Percentiles rank a stretch among this genome's conserved stretches.
Conservation (phyloP, 306 rosid species). For the Hippophae tibetana region DNA sequence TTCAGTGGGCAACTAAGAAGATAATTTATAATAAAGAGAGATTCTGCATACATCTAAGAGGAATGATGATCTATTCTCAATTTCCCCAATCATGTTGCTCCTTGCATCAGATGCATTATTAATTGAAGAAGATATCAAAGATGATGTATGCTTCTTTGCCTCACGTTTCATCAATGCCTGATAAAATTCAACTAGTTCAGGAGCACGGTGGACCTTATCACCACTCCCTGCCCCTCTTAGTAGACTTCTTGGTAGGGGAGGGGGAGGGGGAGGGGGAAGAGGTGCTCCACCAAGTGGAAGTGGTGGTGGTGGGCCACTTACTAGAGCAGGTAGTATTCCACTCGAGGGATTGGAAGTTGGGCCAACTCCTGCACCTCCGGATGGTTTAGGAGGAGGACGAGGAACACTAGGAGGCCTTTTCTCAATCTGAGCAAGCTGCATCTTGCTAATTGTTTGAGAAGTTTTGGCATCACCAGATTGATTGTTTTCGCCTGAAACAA, state of each 20-base stretch:
- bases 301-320: constrained; percentile 58
- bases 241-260: constrained; percentile 82
- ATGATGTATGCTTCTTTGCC: constrained; percentile 77
- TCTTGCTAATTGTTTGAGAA: constrained; percentile 59
- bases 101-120: constrained; percentile 63
- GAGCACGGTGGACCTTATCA: constrained; percentile 86
- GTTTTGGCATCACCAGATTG: constrained; percentile 46
- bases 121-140: constrained; percentile 51
- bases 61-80: constrained; percentile 83
- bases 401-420: constrained; percentile 82
- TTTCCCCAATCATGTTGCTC: constrained; percentile 97
- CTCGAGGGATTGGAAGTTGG: constrained; percentile 36
- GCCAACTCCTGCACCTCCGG: constrained; percentile 28
- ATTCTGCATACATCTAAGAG: constrained; percentile 70
- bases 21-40: constrained; percentile 1
- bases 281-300: constrained; percentile 62
- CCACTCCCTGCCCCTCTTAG: constrained; percentile 51
- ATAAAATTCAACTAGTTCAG: constrained; percentile 82
- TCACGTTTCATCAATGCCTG: constrained; percentile 93
- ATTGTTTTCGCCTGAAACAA: constrained; percentile 42
- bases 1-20: constrained; percentile 3
- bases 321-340: constrained; percentile 50
- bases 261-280: constrained; percentile 72
- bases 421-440: constrained; percentile 76
- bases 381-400: constrained; percentile 76